A percentile compares a stretch with the other conserved stretches of the same genome.
Conservation (phyloP, 257 asterid species). For the Thymus quinquecostatus region DNA sequence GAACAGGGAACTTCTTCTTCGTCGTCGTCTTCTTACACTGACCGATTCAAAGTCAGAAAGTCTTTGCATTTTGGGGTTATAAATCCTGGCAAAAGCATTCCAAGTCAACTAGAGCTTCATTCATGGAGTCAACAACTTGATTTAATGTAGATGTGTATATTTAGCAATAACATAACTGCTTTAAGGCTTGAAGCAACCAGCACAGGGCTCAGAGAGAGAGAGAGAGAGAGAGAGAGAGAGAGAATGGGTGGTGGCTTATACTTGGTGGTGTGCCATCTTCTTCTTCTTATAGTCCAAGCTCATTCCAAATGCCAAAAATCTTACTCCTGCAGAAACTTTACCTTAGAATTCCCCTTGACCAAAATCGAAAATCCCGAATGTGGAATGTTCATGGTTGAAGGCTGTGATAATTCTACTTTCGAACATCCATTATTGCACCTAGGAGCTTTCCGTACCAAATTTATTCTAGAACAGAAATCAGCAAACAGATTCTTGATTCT, state of each 20-base stretch:
- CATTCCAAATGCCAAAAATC: slow-evolving; percentile 32
- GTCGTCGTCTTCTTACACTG: slow-evolving; percentile 19
- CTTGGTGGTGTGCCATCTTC: slow-evolving; percentile 19
- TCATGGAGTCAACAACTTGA: neutral
- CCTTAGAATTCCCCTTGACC: slow-evolving; percentile 41
- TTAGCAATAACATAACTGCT: neutral
- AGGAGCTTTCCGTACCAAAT: neutral
- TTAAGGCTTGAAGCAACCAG: neutral
- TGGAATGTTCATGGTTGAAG: slow-evolving; percentile 40
- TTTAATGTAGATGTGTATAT: neutral
- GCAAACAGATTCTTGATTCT: neutral
- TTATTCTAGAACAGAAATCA: neutral
- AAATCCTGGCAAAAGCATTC: neutral
- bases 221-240: neutral
- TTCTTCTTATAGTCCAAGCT: slow-evolving; percentile 13
- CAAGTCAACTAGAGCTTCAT: neutral
- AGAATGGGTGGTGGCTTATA: neutral
- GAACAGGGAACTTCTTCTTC: slow-evolving; percentile 14
- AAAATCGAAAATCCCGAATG: slow-evolving; percentile 15
- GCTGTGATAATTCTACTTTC: neutral
- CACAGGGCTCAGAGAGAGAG: neutral
- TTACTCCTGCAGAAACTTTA: slow-evolving; percentile 36
- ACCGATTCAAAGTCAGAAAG: slow-evolving; percentile 29
- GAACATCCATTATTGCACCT: slow-evolving; percentile 31
- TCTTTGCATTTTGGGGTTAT: too few relatives aligned